Base-by-base conservation (phyloP, 1,284 basidiomycete genomes). In the Pseudozyma sp. region DNA sequence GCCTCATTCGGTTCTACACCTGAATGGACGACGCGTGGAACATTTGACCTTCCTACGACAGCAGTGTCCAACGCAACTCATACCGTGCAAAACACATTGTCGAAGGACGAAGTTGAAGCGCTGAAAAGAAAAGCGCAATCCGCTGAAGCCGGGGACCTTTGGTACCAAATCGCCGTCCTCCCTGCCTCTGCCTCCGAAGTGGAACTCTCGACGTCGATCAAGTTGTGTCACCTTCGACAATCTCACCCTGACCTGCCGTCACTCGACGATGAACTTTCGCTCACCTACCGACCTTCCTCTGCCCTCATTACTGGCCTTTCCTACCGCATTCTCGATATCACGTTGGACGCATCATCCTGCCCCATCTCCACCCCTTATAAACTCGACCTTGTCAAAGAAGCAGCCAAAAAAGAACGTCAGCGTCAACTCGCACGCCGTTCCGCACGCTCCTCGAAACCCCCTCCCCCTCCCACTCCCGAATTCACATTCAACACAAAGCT, bases 271-370 rank as follows among this genome's bases (percentile, higher is more conserved):
- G 49, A 58, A 18, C 21, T 76, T 6, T 14, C 52, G 0, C 19
- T 70, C 25, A 70, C 58, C 10, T 14, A 38, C 0, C 42, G 54
- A 8, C 19, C 35, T 9, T 42, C 12, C 38, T 5, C 39, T 36
- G 3, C 52, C 31, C 10, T 31, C 1, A 25, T 66, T 1, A 52
- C 53, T 1, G 52, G 50, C 0, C 19, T 75, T 4, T 13, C 18
- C 7, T 76, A 76, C 42, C 35, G 68, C 35, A 12, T 76, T 8
- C 19, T 18, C 2, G 73, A 76, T 31, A 76, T 76, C 48, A 21
- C 39, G 1, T 60, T 76, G 14, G 45, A 47, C 18, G 16, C 2
- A 12, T 61, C 43, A 19, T 1, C 39, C 11, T 76, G 73, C 21
- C 73, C 73, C 16, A 3, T 65, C 35, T 38, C 36, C 2, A 18